Base-by-base conservation (phyloP, 2,329 filamentous ascomycete genomes). In the Shiraia bambusicola region DNA sequence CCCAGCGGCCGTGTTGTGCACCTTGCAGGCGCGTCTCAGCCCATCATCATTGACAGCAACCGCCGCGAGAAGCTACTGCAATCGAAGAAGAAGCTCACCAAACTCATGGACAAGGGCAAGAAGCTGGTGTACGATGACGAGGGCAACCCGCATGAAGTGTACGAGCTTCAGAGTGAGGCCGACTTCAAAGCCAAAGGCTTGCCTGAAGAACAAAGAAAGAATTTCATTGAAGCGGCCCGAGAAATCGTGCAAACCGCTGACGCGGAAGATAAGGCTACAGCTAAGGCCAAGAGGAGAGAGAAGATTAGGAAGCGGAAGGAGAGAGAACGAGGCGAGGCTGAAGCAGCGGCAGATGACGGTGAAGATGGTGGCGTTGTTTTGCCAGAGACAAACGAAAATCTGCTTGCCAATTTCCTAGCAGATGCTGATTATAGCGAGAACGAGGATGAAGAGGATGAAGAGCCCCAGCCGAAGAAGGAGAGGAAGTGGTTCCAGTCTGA, bases 111-210 rank as follows among this genome's bases (percentile, higher is more conserved):
- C 62, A 87, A 86, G 63, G 87, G 88, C 10, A 84, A 81, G 28
- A 95, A 93, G 66, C 74, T 96, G 6, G 78, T 96, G 4, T 98
- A 92, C 66, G 92, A 97, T 70, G 91, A 95, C 34, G 89, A 96
- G 24, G 92, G 91, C 55, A 84, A 87, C 48, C 78, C 90, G 3
- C 90, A 93, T 67, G 81, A 87, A 49, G 69, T 94, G 11, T 96
- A 97, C 72, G 87, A 95, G 66, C 82, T 98, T 54, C 86, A 92
- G 63, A 82, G 87, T 67, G 89, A 96, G 70, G 83, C 84, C 0
- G 82, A 84, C 52, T 98, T 97, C 77, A 77, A 76, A 49, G 78
- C 80, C 28, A 80, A 83, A 39, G 93, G 92, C 26, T 75, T 84
- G 16, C 86, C 88, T 2, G 86, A 90, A 52, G 80, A 80, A 34